phyloP scores from a whole-genome alignment of 2,329 filamentous ascomycete species.

The Phyllosticta paracitricarpa region DNA sequence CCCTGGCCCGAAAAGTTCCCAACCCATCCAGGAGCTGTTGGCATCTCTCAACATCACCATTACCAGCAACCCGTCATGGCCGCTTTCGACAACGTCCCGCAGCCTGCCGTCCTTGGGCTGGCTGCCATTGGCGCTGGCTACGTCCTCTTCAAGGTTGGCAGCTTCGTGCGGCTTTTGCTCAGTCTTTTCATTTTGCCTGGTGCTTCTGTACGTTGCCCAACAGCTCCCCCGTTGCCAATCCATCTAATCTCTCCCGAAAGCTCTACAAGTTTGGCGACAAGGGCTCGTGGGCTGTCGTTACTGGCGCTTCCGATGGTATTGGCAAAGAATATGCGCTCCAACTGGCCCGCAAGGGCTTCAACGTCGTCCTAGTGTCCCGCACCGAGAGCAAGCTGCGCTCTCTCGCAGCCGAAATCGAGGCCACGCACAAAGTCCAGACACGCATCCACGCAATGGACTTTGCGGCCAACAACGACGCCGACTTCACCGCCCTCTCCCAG shows the following conservation, averaged over 20 bases:
- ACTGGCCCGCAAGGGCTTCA: conserved; percentile 85
- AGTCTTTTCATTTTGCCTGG: conserved; percentile 42
- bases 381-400: conserved; percentile 83
- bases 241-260: conserved; percentile 35
- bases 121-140: conserved; percentile 7
- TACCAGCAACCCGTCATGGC: conserved; percentile 2
- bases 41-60: neutral
- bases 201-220: conserved; percentile 29
- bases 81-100: conserved; percentile 1
- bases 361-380: conserved; percentile 87
- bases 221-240: neutral
- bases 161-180: conserved; percentile 37
- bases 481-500: conserved; percentile 65
- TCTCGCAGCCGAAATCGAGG: conserved; percentile 64
- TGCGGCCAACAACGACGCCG: conserved; percentile 62
- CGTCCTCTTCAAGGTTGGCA: conserved; percentile 28
- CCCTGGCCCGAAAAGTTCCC: conserved; percentile 10
- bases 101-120: conserved; percentile 7
- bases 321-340: conserved; percentile 93
- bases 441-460: conserved; percentile 90
- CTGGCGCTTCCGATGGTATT: conserved; percentile 89
- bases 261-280: conserved; percentile 83
- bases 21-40: neutral
- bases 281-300: conserved; percentile 89
- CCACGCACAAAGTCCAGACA: conserved; percentile 60